Evolutionary conservation across 352 stramenopile genomes (phyloP), one percentile per base, ranked within the genome.

Genomic region (Peronospora farinosa): DNA sequence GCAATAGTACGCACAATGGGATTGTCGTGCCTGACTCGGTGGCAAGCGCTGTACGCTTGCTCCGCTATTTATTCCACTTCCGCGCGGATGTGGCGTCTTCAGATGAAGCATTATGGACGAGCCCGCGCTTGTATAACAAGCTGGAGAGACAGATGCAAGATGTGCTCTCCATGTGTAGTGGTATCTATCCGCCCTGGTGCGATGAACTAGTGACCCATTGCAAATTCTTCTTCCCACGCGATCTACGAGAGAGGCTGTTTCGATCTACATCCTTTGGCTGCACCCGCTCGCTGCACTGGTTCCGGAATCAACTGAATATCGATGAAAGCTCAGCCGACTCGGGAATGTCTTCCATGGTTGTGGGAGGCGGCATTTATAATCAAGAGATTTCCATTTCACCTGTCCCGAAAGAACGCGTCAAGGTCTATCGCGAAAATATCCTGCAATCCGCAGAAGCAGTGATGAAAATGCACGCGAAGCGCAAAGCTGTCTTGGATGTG

Each of bases 381-480:
- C 76, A 88, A 48, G 79, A 88, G 45, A 88, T 93, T 30, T 76
- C 74, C 15, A 89, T 93, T 42, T 82, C 78, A 2, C 82, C 79
- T 5, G 82, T 93, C 33, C 82, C 82, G 8, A 93, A 92, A 57
- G 80, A 93, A 44, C 80, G 80, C n/a, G 83, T 90, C 41, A 91
- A 89, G 30, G 78, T 93, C 7, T 63, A 86, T 46, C 78, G 83
- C 15, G 65, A 67, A 13, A 87, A 87, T 33, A 82, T 93, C 36
- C 46, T 93, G 30, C 68, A 72, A 39, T 90, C 78, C 0, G 83
- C 83, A 0, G 78, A 93, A 16, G 72, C 71, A 3, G 70, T 91
- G 5, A 89, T 93, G 78, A 88, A 91, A 57, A 86, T 90, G 73
- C 80, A 93, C 25, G 75, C 63, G 4, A 92, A 91, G 57, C 78